A percentile compares a stretch with the other conserved stretches of the same genome.
Conservation (phyloP, 1,284 basidiomycete genomes). For the Boletus holoroseus region DNA sequence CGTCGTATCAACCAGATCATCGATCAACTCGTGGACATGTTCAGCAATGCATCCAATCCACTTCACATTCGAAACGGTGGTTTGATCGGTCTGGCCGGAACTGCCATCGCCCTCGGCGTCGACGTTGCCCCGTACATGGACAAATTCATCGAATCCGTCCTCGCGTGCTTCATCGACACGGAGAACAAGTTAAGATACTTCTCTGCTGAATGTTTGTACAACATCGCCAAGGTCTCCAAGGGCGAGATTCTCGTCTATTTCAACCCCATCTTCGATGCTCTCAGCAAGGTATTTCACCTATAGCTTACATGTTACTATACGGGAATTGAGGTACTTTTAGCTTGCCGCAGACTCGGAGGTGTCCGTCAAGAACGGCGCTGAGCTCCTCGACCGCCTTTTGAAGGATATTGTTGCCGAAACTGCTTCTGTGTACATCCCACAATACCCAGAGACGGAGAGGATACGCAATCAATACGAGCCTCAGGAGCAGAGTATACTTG, state of each 20-base stretch:
- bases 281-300: slow-evolving; percentile 75
- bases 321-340: slow-evolving; percentile 39
- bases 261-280: slow-evolving; percentile 95
- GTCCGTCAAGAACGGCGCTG: slow-evolving; percentile 98
- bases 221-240: slow-evolving; percentile 97
- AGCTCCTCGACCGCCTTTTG: slow-evolving; percentile 93
- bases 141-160: slow-evolving; percentile 83
- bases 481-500: slow-evolving; percentile 51
- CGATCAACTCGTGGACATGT: slow-evolving; percentile 92
- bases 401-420: slow-evolving; percentile 98
- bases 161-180: slow-evolving; percentile 92
- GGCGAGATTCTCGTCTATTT: slow-evolving; percentile 97
- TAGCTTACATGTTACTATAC: slow-evolving; percentile 2
- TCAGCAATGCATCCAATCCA: slow-evolving; percentile 73
- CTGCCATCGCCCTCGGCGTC: slow-evolving; percentile 91
- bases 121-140: slow-evolving; percentile 93
- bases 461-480: slow-evolving; percentile 46
- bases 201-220: slow-evolving; percentile 97
- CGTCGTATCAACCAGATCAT: slow-evolving; percentile 83
- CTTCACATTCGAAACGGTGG: slow-evolving; percentile 92
- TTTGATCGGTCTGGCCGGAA: slow-evolving; percentile 93
- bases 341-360: slow-evolving; percentile 94
- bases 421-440: slow-evolving; percentile 91
- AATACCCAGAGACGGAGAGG: slow-evolving; percentile 76
- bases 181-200: slow-evolving; percentile 96